phyloP scores from a whole-genome alignment of 306 rosid species.

The Quercus berberidifolia region DNA sequence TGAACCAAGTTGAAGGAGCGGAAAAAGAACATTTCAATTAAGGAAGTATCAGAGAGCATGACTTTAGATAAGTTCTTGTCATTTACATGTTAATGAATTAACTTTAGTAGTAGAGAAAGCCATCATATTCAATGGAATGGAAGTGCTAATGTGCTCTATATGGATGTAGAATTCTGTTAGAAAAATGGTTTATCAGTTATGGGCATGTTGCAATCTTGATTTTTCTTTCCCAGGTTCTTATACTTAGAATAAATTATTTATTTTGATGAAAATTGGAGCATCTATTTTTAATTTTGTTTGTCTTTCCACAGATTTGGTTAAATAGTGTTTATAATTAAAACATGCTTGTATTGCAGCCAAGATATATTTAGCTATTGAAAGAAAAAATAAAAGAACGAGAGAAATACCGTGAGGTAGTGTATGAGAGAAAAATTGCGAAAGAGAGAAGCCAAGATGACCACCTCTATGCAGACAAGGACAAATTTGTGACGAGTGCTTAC shows the following conservation, averaged over 20 bases:
- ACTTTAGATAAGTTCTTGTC: background rate
- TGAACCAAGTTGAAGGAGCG: too few relatives aligned
- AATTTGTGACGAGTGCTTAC: conserved; percentile 75
- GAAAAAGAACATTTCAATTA: too few relatives aligned
- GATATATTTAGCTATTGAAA: too few relatives aligned
- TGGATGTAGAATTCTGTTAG: background rate
- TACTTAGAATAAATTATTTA: background rate
- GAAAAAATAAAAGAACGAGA: too few relatives aligned
- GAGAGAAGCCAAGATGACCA: conserved; percentile 90
- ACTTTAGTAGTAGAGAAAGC: background rate
- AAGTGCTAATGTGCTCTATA: background rate
- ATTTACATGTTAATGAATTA: background rate
- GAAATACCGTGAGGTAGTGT: conserved; percentile 18
- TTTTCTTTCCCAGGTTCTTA: background rate
- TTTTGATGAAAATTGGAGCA: background rate
- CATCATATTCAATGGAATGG: background rate
- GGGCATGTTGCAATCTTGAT: background rate
- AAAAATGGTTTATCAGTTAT: background rate
- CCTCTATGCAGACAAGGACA: conserved; percentile 77
- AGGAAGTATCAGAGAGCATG: background rate
- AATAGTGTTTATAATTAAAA: too few relatives aligned
- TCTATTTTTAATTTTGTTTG: too few relatives aligned
- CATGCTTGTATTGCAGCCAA: too few relatives aligned
- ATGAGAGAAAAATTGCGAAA: conserved; percentile 82
- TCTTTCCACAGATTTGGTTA: too few relatives aligned